Conservation (phyloP, 169 alveolate species). For the Plasmodium vivax region DNA sequence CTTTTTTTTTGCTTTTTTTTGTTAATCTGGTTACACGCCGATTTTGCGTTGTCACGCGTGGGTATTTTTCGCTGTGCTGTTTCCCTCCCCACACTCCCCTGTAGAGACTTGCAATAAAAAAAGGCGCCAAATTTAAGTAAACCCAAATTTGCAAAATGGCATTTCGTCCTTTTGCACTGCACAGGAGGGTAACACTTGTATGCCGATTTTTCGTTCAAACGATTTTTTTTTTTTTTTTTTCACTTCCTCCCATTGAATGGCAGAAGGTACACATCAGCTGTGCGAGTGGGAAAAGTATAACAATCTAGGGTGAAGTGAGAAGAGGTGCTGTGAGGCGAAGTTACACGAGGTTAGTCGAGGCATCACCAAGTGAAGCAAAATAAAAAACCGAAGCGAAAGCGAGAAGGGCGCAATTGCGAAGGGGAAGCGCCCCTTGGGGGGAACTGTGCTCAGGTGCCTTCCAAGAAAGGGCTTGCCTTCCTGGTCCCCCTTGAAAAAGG, state of each 20-base stretch:
- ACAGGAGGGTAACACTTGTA: not conserved
- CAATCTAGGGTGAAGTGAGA: not conserved
- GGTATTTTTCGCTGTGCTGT: not conserved
- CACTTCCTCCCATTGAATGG: not conserved
- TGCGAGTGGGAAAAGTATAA: not conserved
- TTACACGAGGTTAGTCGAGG: not conserved
- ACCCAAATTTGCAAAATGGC: not conserved
- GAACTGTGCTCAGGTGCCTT: not conserved
- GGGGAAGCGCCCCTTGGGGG: not conserved
- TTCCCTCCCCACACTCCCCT: not conserved
- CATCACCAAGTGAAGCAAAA: not conserved
- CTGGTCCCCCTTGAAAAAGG: not conserved
- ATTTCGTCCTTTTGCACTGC: not conserved
- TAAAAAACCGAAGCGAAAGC: not conserved
- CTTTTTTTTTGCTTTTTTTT: too few species aligned
- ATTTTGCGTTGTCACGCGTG: not conserved
- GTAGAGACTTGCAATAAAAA: not conserved
- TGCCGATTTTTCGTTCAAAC: not conserved
- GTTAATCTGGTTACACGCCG: not conserved
- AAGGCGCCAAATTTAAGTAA: not conserved
- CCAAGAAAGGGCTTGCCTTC: not conserved
- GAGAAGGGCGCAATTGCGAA: not conserved
- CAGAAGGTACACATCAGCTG: not conserved
- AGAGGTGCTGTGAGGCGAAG: not conserved
- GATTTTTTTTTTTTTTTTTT: not conserved